Base-by-base conservation (phyloP, 768 basidiomycete species). In the Termitomyces sp. region DNA sequence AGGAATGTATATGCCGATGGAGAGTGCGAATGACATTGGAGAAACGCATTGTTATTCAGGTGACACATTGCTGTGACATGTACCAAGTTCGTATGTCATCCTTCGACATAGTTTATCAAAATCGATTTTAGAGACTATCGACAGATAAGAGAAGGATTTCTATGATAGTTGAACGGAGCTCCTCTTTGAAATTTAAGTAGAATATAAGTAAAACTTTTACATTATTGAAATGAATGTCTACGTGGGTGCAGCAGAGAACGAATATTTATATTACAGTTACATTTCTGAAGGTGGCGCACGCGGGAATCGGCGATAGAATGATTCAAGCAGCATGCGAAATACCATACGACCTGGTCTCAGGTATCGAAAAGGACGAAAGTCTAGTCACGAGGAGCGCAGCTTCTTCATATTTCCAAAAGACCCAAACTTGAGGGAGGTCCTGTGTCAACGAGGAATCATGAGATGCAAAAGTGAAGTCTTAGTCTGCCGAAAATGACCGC, bases 401-500 rank as follows among this genome's bases (percentile, higher is more conserved):
- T n/a, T n/a, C n/a, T n/a, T n/a, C n/a, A n/a, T n/a, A n/a, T n/a
- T 59, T 57, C 64, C 62, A 62, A 34, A 65, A 65, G 4, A 60
- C n/a, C 57, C 62, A 60, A 4, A 60, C 60, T 12, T 42, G 53
- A 7, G 63, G 48, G 27, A 65, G 56, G 13, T 63, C 64, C 64
- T 65, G 31, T 46, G 22, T 13, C 12, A 29, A 24, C n/a, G n/a
- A n/a, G n/a, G 13, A 29, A 16, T 14, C 26, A 27, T 18, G 37
- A 20, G 8, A 42, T 42, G 41, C 20, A 2, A 12, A 42, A 20
- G 41, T 20, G n/a, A 42, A 42, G 20, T 42, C 37, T 16, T 5
- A 46, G 26, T 36, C 65, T 67, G 4, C 71, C 70, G 29, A 72
- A 71, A 36, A 69, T 67, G 14, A 70, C 51, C 2, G 68, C 68